These are phyloP conservation scores for Jacaranda copaia DNA, from an alignment of 257 asterid species.

Conservation along the genomic window DNA sequence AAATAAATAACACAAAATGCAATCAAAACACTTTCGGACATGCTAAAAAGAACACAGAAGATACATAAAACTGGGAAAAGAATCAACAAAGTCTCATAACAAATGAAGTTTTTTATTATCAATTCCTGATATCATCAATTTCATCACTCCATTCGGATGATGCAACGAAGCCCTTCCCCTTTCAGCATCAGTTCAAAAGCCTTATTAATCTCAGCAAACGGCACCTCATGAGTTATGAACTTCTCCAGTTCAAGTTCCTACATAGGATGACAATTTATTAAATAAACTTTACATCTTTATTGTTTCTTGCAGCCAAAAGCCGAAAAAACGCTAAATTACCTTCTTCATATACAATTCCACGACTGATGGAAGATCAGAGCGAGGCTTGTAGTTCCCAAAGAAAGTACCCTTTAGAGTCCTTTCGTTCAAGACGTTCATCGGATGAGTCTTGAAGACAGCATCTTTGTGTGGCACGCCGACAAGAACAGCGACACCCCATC, in stretches of 20 bases:
- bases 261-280: too few relatives aligned
- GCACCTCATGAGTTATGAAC: constrained; percentile 63
- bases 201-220: constrained; percentile 65
- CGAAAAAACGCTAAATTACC: constrained; percentile 10
- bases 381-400: constrained; percentile 63
- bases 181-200: constrained; percentile 72
- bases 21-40: too few relatives aligned
- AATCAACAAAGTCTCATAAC: too few relatives aligned
- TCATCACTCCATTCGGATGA: constrained; percentile 50
- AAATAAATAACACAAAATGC: too few relatives aligned
- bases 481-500: constrained; percentile 68
- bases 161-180: constrained; percentile 74
- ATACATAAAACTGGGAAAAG: too few relatives aligned
- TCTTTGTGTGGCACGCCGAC: constrained; percentile 68
- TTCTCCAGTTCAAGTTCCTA: constrained; percentile 68
- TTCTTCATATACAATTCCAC: constrained; percentile 61
- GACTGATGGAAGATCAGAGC: constrained; percentile 54
- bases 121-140: too few relatives aligned
- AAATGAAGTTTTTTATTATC: too few relatives aligned
- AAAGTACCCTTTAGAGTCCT: constrained; percentile 60
- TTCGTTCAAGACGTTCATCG: constrained; percentile 54
- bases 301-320: too few relatives aligned
- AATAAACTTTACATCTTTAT: too few relatives aligned
- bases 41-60: too few relatives aligned
- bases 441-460: constrained; percentile 55